phyloP scores from a whole-genome alignment of 1,284 basidiomycete species.

The Megacollybia platyphylla region DNA sequence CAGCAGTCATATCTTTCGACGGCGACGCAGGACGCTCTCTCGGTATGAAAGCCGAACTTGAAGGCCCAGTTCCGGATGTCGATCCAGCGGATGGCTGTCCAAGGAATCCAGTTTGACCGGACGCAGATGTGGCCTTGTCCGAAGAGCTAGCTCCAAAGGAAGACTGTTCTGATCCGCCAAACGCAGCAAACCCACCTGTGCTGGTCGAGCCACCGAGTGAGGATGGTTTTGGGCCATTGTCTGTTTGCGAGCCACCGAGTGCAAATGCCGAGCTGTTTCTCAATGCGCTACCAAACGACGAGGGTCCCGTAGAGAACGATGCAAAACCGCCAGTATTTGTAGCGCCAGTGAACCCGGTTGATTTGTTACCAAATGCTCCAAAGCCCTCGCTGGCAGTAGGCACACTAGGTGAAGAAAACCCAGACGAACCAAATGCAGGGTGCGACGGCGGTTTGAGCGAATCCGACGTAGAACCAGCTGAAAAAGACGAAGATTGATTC shows the following conservation, averaged over 20 bases:
- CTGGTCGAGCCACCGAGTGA: conserved; percentile 3
- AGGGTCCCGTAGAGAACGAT: conserved; percentile 4
- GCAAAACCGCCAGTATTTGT: not conserved
- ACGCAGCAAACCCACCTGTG: conserved; percentile 15
- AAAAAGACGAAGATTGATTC: not conserved
- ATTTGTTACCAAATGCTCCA: not conserved
- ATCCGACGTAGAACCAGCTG: not conserved
- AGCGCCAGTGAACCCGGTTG: not conserved
- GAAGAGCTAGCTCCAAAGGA: conserved; percentile 9
- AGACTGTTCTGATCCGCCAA: conserved; percentile 12
- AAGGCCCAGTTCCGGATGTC: not conserved
- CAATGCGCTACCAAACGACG: conserved; percentile 8
- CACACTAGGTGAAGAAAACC: conserved; percentile 4
- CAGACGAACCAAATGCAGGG: not conserved
- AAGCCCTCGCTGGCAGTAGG: conserved; percentile 3
- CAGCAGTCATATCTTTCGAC: not conserved
- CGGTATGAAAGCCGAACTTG: not conserved
- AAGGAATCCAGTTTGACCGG: not conserved
- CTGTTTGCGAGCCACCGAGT: conserved; percentile 5
- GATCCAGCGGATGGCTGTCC: not conserved
- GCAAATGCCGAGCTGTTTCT: conserved; percentile 11
- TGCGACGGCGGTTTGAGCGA: not conserved
- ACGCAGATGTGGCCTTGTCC: not conserved
- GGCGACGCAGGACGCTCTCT: not conserved
- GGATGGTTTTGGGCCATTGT: conserved; percentile 11